Conservation (phyloP, 352 stramenopile genomes). For the Achlya hypogyna region DNA sequence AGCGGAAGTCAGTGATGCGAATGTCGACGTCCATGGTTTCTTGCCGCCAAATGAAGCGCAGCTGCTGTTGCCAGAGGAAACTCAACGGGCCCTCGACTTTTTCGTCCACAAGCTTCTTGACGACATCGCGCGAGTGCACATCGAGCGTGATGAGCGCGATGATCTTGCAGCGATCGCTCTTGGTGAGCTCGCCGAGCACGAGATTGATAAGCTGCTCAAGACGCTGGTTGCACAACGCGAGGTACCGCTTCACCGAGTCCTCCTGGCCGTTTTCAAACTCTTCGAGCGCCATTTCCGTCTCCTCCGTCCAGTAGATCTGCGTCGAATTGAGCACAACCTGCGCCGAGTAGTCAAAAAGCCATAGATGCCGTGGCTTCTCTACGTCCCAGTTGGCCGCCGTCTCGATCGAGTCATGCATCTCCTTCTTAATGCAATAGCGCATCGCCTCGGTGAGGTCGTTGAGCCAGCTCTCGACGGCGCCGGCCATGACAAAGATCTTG, state of each 20-base stretch:
- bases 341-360: constrained; percentile 95
- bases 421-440: constrained; percentile 69
- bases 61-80: constrained; percentile 84
- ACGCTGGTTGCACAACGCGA: constrained; percentile 67
- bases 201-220: constrained; percentile 90
- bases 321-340: constrained; percentile 83
- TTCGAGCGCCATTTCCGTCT: constrained; percentile 88
- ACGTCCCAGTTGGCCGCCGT: constrained; percentile 89
- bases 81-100: constrained; percentile 82
- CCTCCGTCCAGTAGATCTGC: constrained; percentile 94
- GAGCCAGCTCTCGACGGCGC: constrained; percentile 78
- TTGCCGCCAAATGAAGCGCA: constrained; percentile 87
- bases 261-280: constrained; percentile 84
- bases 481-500: constrained; percentile 74
- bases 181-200: constrained; percentile 81
- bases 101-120: constrained; percentile 82
- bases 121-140: constrained; percentile 91
- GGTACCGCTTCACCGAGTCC: constrained; percentile 78
- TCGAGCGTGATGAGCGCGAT: constrained; percentile 96
- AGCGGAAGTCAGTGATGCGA: constrained; percentile 93
- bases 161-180: constrained; percentile 88
- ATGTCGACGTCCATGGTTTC: constrained; percentile 94
- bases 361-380: constrained; percentile 94
- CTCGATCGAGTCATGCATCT: constrained; percentile 84
- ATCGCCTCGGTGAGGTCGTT: constrained; percentile 83